Evolutionary conservation across 1,284 basidiomycete genomes (phyloP).

Genomic region (Puccinia hordei): DNA sequence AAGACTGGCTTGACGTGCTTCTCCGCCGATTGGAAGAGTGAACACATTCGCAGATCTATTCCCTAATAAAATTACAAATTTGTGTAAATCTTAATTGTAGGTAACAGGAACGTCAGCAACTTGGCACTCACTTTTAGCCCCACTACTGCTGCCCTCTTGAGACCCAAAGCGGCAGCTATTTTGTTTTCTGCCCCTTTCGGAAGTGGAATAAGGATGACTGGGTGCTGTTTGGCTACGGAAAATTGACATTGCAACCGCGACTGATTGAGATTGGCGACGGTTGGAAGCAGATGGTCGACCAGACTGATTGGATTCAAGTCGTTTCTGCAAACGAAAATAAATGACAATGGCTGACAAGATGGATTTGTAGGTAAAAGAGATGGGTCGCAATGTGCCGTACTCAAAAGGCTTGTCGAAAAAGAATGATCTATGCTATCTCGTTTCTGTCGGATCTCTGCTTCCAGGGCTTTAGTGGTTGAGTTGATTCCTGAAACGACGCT

Average conservation of each 20-base stretch:
- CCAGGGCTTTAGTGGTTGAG: conserved; percentile 33
- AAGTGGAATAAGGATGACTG: conserved; percentile 21
- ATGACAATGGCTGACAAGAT: not conserved
- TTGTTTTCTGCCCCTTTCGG: conserved; percentile 19
- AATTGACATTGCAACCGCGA: not conserved
- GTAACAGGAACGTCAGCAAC: not conserved
- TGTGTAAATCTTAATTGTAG: not conserved
- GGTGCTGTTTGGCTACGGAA: not conserved
- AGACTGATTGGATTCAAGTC: conserved; percentile 39
- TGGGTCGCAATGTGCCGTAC: not conserved
- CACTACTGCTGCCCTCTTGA: conserved; percentile 33
- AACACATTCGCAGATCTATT: not conserved
- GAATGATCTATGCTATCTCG: not conserved
- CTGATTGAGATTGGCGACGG: conserved; percentile 31
- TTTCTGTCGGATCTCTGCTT: conserved; percentile 30
- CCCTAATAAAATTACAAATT: not conserved
- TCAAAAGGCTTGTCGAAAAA: not conserved
- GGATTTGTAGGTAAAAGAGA: not conserved
- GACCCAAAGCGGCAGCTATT: conserved; percentile 24
- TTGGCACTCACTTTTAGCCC: conserved; percentile 24
- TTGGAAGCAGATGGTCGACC: conserved; percentile 46
- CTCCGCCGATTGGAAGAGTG: not conserved
- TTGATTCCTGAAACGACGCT: conserved; percentile 34
- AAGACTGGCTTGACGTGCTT: conserved; percentile 16
- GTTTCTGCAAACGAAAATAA: conserved; percentile 43